Evolutionary conservation across 1,284 basidiomycete genomes (phyloP).

Genomic region (Pseudozyma pruni): DNA sequence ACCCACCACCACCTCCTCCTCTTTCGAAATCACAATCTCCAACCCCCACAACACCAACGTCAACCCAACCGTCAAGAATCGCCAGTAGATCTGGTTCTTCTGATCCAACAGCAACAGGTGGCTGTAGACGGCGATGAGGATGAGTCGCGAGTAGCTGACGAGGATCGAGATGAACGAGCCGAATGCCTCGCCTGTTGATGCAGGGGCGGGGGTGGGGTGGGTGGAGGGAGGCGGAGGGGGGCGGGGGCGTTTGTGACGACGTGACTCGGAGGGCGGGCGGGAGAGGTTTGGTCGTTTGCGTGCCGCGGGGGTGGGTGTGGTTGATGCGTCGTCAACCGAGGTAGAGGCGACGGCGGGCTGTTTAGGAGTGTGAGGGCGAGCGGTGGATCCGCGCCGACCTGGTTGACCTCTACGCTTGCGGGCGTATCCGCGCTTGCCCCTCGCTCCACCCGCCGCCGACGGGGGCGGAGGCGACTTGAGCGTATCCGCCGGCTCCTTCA

Average conservation of each 20-base stretch:
- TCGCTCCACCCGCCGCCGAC: not conserved
- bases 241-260: slow-evolving; percentile 23
- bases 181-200: slow-evolving; percentile 18
- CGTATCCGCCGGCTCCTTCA: slow-evolving; percentile 29
- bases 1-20: slow-evolving; percentile 34
- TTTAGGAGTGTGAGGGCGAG: not conserved
- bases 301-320: not conserved
- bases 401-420: not conserved
- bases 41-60: slow-evolving; percentile 62
- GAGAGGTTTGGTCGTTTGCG: slow-evolving; percentile 34
- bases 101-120: slow-evolving; percentile 65
- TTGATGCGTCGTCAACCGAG: not conserved
- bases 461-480: slow-evolving; percentile 25
- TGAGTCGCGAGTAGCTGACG: slow-evolving; percentile 60
- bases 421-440: not conserved
- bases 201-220: not conserved
- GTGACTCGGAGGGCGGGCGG: slow-evolving; percentile 25
- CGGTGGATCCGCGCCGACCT: slow-evolving; percentile 2
- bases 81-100: slow-evolving; percentile 65
- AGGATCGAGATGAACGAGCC: slow-evolving; percentile 48
- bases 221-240: slow-evolving; percentile 1
- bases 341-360: not conserved
- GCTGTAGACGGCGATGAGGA: slow-evolving; percentile 65
- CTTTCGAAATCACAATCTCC: slow-evolving; percentile 61
- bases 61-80: slow-evolving; percentile 63